A percentile compares a stretch with the other conserved stretches of the same genome.
These are phyloP conservation scores for Aspergillus mulundensis DNA, from an alignment of 495 filamentous ascomycete species.

Conservation along the genomic window DNA sequence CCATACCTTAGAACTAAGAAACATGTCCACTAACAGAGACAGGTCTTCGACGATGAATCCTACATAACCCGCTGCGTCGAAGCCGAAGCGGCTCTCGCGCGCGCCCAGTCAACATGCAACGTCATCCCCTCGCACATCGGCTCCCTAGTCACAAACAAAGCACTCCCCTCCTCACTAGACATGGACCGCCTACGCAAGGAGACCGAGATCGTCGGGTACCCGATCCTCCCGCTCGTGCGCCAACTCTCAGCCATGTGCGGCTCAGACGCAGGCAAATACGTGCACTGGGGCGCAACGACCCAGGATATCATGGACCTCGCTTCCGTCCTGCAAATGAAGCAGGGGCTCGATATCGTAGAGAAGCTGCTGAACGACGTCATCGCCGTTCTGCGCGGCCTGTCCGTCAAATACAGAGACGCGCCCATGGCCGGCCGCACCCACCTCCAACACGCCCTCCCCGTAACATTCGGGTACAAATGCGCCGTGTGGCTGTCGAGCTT, in stretches of 20 bases:
- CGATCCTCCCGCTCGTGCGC: slow-evolving; percentile 47
- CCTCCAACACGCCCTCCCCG: slow-evolving; percentile 47
- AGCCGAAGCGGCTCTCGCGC: slow-evolving; percentile 47
- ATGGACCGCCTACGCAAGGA: slow-evolving; percentile 39
- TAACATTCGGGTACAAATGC: slow-evolving; percentile 48
- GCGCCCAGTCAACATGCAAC: slow-evolving; percentile 40
- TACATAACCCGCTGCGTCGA: slow-evolving; percentile 48
- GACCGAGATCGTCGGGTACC: slow-evolving; percentile 52
- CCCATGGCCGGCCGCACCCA: slow-evolving; percentile 52
- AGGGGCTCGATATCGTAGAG: slow-evolving; percentile 42
- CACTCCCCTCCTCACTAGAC: slow-evolving; percentile 29
- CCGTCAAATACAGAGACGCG: slow-evolving; percentile 40
- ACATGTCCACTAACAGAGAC: slow-evolving; percentile 3
- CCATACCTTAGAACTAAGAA: neutral
- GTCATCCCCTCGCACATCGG: slow-evolving; percentile 45
- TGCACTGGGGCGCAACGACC: slow-evolving; percentile 56
- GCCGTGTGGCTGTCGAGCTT: slow-evolving; percentile 43
- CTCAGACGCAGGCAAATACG: slow-evolving; percentile 43
- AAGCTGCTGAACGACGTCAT: slow-evolving; percentile 33
- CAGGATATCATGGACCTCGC: slow-evolving; percentile 54
- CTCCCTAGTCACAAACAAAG: slow-evolving; percentile 32
- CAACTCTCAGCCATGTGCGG: slow-evolving; percentile 39
- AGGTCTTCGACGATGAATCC: slow-evolving; percentile 45
- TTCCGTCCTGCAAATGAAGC: slow-evolving; percentile 45
- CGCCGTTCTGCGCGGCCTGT: slow-evolving; percentile 30